Percentiles rank a stretch among this genome's conserved stretches.
Conservation (phyloP, 2,329 filamentous ascomycete genomes). For the Ascocoryne sarcoides region DNA sequence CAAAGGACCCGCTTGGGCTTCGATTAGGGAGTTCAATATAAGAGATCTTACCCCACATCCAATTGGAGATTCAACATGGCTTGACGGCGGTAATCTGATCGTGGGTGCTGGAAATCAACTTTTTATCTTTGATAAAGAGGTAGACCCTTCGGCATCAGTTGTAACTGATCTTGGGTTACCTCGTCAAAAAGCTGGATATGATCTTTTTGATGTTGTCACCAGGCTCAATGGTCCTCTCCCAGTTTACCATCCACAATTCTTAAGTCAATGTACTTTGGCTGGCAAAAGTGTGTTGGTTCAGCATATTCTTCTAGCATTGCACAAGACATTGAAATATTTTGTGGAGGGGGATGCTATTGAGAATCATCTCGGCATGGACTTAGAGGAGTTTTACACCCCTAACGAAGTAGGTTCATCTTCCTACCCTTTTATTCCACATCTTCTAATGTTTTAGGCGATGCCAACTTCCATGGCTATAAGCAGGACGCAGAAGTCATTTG, state of each 20-base stretch:
- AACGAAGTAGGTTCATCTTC: constrained; percentile 18
- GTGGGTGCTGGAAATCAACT: constrained; percentile 88
- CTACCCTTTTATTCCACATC: constrained; percentile 1
- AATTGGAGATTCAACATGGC: constrained; percentile 89
- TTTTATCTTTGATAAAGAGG: constrained; percentile 72
- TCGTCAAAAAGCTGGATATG: constrained; percentile 28
- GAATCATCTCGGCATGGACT: constrained; percentile 59
- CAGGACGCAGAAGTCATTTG: constrained; percentile 33
- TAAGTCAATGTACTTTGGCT: constrained; percentile 76
- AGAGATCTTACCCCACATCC: constrained; percentile 77
- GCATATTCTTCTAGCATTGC: constrained; percentile 60
- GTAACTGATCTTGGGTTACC: constrained; percentile 21
- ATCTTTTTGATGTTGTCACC: constrained; percentile 75
- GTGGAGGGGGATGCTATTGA: constrained; percentile 74
- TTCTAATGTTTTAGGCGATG: constrained; percentile 16
- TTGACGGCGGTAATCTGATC: constrained; percentile 74
- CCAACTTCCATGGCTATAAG: constrained; percentile 12
- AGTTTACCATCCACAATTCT: constrained; percentile 83
- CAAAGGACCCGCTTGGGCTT: constrained; percentile 80
- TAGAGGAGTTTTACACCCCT: constrained; percentile 48
- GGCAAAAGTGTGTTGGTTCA: constrained; percentile 69
- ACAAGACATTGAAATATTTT: constrained; percentile 73
- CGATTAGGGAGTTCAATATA: constrained; percentile 74
- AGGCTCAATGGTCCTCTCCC: constrained; percentile 80
- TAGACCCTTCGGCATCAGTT: constrained; percentile 43